These are phyloP conservation scores for Pythium biforme DNA, from an alignment of 352 stramenopile genomes.

Conservation along the genomic window DNA sequence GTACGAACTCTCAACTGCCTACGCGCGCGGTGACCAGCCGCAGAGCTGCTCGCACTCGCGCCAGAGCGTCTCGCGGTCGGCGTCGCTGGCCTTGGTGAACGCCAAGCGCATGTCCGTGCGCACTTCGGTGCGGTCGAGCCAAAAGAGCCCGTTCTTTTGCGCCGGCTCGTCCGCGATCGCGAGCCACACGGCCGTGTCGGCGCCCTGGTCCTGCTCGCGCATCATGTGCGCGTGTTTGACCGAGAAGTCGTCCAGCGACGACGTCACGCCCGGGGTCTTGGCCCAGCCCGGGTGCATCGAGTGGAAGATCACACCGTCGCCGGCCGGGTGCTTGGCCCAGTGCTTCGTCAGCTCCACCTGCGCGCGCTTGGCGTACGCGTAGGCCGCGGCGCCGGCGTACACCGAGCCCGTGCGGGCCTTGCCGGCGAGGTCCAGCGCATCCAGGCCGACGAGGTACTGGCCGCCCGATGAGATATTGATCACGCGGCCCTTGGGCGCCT, in stretches of 20 bases:
- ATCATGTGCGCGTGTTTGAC: slow-evolving; percentile 46
- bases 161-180: slow-evolving; percentile 40
- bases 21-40: slow-evolving; percentile 16
- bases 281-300: slow-evolving; percentile 55
- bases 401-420: slow-evolving; percentile 21
- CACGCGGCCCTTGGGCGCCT: slow-evolving; percentile 38
- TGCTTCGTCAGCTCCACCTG: slow-evolving; percentile 52
- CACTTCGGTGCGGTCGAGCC: slow-evolving; percentile 42
- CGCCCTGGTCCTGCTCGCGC: slow-evolving; percentile 39
- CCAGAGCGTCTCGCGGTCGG: slow-evolving; percentile 40
- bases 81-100: slow-evolving; percentile 40
- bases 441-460: slow-evolving; percentile 41
- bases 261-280: slow-evolving; percentile 37
- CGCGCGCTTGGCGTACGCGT: slow-evolving; percentile 44
- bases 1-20: background rate
- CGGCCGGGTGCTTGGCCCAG: slow-evolving; percentile 35
- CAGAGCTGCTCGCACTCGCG: slow-evolving; percentile 34
- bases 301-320: slow-evolving; percentile 43
- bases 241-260: slow-evolving; percentile 39
- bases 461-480: slow-evolving; percentile 53
- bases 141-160: slow-evolving; percentile 40
- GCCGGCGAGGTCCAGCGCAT: slow-evolving; percentile 33
- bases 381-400: slow-evolving; percentile 40
- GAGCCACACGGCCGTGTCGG: slow-evolving; percentile 52
- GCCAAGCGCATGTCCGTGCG: slow-evolving; percentile 44